Percentiles rank a stretch among this genome's conserved stretches.
These are phyloP conservation scores for Lobulomyces angularis DNA, from an alignment of 192 early-diverging fungal genomes.

Conservation along the genomic window DNA sequence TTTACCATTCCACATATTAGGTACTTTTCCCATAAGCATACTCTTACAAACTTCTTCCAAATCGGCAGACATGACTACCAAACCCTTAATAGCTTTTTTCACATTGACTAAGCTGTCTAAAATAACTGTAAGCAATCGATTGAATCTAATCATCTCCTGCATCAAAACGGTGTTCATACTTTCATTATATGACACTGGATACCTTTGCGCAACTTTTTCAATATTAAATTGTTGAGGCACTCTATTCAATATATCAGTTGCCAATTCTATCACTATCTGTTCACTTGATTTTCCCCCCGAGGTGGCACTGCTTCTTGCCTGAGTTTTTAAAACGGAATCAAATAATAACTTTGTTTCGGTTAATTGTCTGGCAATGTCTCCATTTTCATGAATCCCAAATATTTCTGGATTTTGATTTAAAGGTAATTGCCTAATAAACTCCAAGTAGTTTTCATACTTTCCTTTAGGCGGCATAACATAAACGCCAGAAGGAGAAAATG, in stretches of 20 bases:
- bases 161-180: slow-evolving; percentile 56
- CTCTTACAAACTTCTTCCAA: slow-evolving; percentile 52
- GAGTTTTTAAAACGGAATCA: slow-evolving; percentile 42
- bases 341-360: slow-evolving; percentile 42
- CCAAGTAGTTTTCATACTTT: slow-evolving; percentile 38
- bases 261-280: slow-evolving; percentile 44
- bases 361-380: slow-evolving; percentile 52
- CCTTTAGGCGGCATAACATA: slow-evolving; percentile 41
- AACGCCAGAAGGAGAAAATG: slow-evolving; percentile 39
- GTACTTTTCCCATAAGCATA: slow-evolving; percentile 38
- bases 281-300: slow-evolving; percentile 37
- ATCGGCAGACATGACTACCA: slow-evolving; percentile 50
- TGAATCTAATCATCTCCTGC: slow-evolving; percentile 57
- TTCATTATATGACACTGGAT: slow-evolving; percentile 48
- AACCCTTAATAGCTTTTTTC: slow-evolving; percentile 49
- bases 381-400: slow-evolving; percentile 61
- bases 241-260: slow-evolving; percentile 36
- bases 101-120: slow-evolving; percentile 43
- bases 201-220: slow-evolving; percentile 31
- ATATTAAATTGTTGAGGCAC: slow-evolving; percentile 36
- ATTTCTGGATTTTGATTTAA: slow-evolving; percentile 49
- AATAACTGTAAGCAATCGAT: slow-evolving; percentile 41
- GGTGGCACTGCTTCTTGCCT: slow-evolving; percentile 20
- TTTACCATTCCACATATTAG: slow-evolving; percentile 48
- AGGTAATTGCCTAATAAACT: slow-evolving; percentile 42